Evolutionary conservation across 768 basidiomycete species (phyloP).

Genomic region (Mycena amicta): DNA sequence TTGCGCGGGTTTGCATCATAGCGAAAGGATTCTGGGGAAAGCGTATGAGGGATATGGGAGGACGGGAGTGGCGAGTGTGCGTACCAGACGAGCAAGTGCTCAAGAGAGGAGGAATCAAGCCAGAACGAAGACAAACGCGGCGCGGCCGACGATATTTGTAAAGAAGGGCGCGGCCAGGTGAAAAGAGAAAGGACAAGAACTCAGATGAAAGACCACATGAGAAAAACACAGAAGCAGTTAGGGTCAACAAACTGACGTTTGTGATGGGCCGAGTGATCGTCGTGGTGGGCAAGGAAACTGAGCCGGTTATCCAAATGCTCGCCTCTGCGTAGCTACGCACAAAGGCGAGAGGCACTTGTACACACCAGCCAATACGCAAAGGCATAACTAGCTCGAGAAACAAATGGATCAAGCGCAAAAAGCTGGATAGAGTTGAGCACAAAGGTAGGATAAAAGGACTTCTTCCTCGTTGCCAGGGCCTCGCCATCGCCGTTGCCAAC

Average conservation of each 20-base stretch:
- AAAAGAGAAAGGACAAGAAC: conserved; percentile 5
- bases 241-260: no score
- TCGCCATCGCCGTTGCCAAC: no score
- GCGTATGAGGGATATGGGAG: not conserved
- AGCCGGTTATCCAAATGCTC: no score
- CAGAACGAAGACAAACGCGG: conserved; percentile 12
- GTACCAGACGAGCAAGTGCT: not conserved
- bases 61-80: not conserved
- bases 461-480: no score
- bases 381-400: no score
- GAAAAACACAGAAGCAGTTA: not conserved
- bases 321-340: not conserved
- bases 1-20: conserved; percentile 13
- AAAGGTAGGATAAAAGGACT: no score
- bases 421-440: no score
- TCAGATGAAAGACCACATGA: not conserved
- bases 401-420: no score
- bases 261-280: not conserved
- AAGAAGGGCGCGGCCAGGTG: conserved; percentile 1
- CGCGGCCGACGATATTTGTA: conserved; percentile 9
- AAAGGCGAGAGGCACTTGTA: no score
- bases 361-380: not conserved
- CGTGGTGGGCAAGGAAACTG: conserved; percentile 13
- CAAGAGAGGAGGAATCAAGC: conserved; percentile 1
- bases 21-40: conserved; percentile 3